Conservation (phyloP, 2,329 filamentous ascomycete species). For the Microcyclospora tardicrescens region DNA sequence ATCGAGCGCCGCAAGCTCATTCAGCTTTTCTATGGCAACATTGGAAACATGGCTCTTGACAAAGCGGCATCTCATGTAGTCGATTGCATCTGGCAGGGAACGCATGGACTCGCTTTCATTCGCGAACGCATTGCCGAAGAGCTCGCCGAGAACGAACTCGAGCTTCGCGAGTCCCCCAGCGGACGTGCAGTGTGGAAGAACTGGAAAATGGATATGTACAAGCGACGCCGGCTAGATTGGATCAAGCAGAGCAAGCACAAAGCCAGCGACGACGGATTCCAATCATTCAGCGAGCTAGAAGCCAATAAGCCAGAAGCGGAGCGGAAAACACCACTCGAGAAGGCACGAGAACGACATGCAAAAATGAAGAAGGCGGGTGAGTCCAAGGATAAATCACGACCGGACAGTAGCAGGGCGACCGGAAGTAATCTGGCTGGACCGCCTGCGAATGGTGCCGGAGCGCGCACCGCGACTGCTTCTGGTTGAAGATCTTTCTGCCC, state of each 20-base stretch:
- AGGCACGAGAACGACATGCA: constrained; percentile 45
- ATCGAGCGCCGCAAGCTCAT: constrained; percentile 52
- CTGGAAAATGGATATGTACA: constrained; percentile 62
- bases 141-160: constrained; percentile 45
- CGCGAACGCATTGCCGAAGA: constrained; percentile 55
- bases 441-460: constrained; percentile 1
- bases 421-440: background rate
- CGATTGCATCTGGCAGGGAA: constrained; percentile 52
- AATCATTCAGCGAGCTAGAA: constrained; percentile 36
- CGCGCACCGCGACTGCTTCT: constrained; percentile 3
- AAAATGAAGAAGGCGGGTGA: constrained; percentile 29
- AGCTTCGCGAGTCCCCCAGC: constrained; percentile 49
- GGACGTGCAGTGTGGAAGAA: constrained; percentile 61
- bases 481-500: background rate
- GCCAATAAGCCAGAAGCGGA: constrained; percentile 10
- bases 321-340: constrained; percentile 40
- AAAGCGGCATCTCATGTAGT: constrained; percentile 53
- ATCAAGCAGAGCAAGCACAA: constrained; percentile 43
- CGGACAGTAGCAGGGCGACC: constrained; percentile 3
- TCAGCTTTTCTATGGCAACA: constrained; percentile 48
- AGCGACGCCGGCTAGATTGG: constrained; percentile 51
- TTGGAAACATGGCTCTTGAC: constrained; percentile 48
- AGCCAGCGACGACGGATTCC: constrained; percentile 39
- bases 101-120: constrained; percentile 51
- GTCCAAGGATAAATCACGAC: constrained; percentile 17